These are phyloP conservation scores for Athelia psychrophila DNA, from an alignment of 1,284 basidiomycete species.

Conservation along the genomic window DNA sequence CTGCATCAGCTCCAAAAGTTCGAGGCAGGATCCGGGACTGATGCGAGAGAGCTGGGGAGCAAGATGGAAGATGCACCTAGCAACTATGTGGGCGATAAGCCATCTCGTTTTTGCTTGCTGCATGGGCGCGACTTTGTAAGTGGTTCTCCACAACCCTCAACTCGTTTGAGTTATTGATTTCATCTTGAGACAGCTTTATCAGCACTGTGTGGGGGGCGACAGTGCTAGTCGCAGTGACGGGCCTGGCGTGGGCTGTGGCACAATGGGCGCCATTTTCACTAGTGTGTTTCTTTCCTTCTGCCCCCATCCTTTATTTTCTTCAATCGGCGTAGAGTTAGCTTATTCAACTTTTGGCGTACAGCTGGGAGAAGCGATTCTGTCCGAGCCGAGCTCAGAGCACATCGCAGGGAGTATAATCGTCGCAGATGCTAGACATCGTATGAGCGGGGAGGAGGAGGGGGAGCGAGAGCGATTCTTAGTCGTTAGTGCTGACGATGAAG, in stretches of 20 bases:
- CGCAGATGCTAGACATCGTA: conserved; percentile 39
- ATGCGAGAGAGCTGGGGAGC: no score
- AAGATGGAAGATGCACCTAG: conserved; percentile 53
- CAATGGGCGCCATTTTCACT: conserved; percentile 81
- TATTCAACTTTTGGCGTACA: conserved; percentile 22
- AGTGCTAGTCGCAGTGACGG: conserved; percentile 61
- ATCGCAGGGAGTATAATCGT: conserved; percentile 50
- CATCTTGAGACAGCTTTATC: conserved; percentile 62
- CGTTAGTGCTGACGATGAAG: conserved; percentile 24
- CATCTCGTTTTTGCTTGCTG: conserved; percentile 67
- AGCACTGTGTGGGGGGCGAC: conserved; percentile 62
- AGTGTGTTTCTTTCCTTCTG: conserved; percentile 36
- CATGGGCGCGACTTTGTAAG: conserved; percentile 77
- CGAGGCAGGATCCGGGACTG: not conserved
- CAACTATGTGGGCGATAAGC: conserved; percentile 74
- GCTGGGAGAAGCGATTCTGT: conserved; percentile 73
- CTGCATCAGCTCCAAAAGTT: conserved; percentile 45
- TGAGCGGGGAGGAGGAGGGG: conserved; percentile 17
- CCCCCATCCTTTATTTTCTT: not conserved
- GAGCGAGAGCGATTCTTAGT: conserved; percentile 34
- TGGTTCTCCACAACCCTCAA: conserved; percentile 13
- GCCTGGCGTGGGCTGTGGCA: conserved; percentile 77
- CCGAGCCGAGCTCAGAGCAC: conserved; percentile 35
- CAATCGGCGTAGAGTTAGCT: not conserved
- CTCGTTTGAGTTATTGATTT: conserved; percentile 2